phyloP scores from a whole-genome alignment of 805 yeast species.

The Blastobotrys attinorum region DNA sequence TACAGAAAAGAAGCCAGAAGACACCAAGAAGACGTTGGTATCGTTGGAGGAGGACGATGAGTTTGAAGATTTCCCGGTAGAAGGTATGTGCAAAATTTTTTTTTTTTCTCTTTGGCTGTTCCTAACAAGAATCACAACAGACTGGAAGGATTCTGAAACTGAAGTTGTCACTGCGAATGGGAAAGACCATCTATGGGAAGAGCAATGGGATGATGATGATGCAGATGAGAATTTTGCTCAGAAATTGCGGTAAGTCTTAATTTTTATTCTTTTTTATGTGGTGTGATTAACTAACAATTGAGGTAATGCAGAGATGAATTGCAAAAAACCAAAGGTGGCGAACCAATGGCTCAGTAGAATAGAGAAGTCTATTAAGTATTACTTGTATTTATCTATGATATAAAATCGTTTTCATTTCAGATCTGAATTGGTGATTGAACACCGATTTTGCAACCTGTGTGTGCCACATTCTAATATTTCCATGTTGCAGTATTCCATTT shows the following conservation, averaged over 20 bases:
- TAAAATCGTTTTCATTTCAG: too few species aligned
- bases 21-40: constrained; percentile 34
- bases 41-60: constrained; percentile 94
- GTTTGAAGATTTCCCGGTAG: constrained; percentile 93
- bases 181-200: constrained; percentile 75
- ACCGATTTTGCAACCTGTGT: too few species aligned
- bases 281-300: neutral
- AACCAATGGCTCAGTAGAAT: constrained; percentile 1
- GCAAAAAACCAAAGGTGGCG: constrained; percentile 1
- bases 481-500: too few species aligned
- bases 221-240: constrained; percentile 82
- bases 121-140: constrained; percentile 21
- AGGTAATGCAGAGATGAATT: neutral
- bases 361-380: too few species aligned
- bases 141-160: constrained; percentile 61
- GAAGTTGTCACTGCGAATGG: constrained; percentile 33
- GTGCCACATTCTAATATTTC: too few species aligned
- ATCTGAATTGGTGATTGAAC: too few species aligned
- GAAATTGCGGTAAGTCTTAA: constrained; percentile 43
- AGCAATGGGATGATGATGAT: constrained; percentile 92
- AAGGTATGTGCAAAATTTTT: constrained; percentile 36
- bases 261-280: neutral
- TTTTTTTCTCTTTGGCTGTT: too few species aligned
- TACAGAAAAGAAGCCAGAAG: neutral
- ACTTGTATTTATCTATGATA: too few species aligned